phyloP scores from a whole-genome alignment of 768 basidiomycete species.

The Leccinum rimulosum region DNA sequence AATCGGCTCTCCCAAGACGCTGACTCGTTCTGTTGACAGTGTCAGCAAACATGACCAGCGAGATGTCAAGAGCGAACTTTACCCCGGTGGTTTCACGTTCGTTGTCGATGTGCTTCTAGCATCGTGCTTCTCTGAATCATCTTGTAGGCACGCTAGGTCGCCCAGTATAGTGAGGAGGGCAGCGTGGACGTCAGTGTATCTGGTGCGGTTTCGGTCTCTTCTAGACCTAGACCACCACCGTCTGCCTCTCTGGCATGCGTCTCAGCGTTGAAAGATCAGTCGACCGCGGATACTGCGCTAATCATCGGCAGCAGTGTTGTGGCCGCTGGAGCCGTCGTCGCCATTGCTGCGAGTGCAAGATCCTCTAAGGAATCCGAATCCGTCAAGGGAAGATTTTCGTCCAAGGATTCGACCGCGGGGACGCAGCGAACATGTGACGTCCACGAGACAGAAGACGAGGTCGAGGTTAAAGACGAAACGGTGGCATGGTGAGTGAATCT shows the following conservation, averaged over 20 bases:
- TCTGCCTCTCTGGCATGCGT: background rate
- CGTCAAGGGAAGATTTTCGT: background rate
- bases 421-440: background rate
- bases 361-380: background rate
- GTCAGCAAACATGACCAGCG: background rate
- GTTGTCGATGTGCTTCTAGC: background rate
- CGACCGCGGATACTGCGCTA: background rate
- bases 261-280: background rate
- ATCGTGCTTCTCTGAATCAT: constrained; percentile 6
- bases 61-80: constrained; percentile 1
- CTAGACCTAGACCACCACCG: background rate
- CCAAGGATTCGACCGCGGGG: background rate
- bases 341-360: background rate
- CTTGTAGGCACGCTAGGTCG: constrained; percentile 5
- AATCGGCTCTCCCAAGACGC: background rate
- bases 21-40: background rate
- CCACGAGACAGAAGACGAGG: background rate
- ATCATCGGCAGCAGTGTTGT: background rate
- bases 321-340: background rate
- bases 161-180: background rate
- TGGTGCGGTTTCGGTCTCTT: background rate
- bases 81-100: constrained; percentile 6
- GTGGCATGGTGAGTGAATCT: constrained; percentile 5
- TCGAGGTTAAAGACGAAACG: background rate
- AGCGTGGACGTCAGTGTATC: background rate